phyloP scores from a whole-genome alignment of 148 eudicot genomes.

The Pharnaceum exiguum region DNA sequence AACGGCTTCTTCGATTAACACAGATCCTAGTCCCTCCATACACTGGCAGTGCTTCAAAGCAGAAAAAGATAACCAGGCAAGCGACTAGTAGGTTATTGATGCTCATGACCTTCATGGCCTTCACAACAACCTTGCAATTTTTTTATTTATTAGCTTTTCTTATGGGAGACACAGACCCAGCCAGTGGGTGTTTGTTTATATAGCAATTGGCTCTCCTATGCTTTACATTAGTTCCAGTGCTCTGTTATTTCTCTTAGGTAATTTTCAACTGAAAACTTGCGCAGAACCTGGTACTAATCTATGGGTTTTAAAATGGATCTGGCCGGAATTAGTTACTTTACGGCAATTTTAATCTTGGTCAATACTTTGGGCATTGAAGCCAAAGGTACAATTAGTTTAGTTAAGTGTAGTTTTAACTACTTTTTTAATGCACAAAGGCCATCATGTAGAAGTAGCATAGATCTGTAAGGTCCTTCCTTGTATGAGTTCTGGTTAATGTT shows the following conservation, averaged over 20 bases:
- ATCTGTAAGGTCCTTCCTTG: no score
- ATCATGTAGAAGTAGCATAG: no score
- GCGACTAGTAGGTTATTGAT: conserved; percentile 1
- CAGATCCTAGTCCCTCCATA: conserved; percentile 28
- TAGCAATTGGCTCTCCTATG: neutral
- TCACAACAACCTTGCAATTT: neutral
- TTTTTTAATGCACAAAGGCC: no score
- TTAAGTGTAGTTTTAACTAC: conserved; percentile 6
- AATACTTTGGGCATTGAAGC: conserved; percentile 10
- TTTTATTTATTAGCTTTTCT: conserved; percentile 7
- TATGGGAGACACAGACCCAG: conserved; percentile 5
- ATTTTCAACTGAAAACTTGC: neutral
- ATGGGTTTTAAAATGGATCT: neutral
- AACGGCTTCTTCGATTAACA: conserved; percentile 29
- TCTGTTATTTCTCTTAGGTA: conserved; percentile 7
- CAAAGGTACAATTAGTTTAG: neutral
- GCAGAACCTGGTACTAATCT: neutral
- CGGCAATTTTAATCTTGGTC: conserved; percentile 9
- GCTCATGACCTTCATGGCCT: conserved; percentile 12
- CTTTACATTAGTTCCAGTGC: conserved; percentile 10
- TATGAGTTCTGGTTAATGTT: no score
- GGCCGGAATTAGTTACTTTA: neutral
- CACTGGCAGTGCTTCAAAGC: neutral
- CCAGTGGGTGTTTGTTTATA: conserved; percentile 13
- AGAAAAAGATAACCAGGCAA: conserved; percentile 3